phyloP scores from a whole-genome alignment of 306 rosid genomes.

The Quercus parvula region DNA sequence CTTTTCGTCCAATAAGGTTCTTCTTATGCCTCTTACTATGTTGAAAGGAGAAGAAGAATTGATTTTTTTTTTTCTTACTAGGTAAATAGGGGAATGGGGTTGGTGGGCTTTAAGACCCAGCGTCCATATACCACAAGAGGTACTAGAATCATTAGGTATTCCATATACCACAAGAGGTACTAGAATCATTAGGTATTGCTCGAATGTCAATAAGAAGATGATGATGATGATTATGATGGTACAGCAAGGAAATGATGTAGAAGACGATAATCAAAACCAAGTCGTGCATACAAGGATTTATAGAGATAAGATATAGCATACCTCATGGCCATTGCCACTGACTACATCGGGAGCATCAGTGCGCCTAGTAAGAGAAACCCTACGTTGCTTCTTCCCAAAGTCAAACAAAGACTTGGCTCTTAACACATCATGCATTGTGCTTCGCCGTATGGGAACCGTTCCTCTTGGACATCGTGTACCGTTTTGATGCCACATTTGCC shows the following conservation, averaged over 20 bases:
- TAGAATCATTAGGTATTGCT: background rate
- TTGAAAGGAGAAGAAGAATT: too few species aligned
- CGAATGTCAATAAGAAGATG: background rate
- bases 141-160: background rate
- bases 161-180: too few species aligned
- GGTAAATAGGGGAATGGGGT: too few species aligned
- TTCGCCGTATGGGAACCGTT: conserved; percentile 77
- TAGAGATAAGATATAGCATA: conserved; percentile 2
- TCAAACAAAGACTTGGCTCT: conserved; percentile 79
- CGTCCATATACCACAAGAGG: too few species aligned
- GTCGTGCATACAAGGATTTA: too few species aligned
- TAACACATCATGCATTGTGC: conserved; percentile 47
- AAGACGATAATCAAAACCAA: too few species aligned
- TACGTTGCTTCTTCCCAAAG: conserved; percentile 68
- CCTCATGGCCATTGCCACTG: conserved; percentile 88
- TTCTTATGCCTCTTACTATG: too few species aligned
- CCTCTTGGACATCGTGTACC: conserved; percentile 82
- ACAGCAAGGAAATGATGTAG: background rate
- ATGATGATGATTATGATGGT: background rate
- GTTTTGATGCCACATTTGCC: conserved; percentile 85
- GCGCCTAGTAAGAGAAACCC: conserved; percentile 8
- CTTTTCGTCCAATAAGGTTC: too few species aligned
- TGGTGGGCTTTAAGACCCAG: too few species aligned
- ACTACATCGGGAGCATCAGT: conserved; percentile 67
- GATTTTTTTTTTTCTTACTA: too few species aligned